These are phyloP conservation scores for Avena sativa DNA, from an alignment of 176 grass and related monocot genomes.

Conservation along the genomic window DNA sequence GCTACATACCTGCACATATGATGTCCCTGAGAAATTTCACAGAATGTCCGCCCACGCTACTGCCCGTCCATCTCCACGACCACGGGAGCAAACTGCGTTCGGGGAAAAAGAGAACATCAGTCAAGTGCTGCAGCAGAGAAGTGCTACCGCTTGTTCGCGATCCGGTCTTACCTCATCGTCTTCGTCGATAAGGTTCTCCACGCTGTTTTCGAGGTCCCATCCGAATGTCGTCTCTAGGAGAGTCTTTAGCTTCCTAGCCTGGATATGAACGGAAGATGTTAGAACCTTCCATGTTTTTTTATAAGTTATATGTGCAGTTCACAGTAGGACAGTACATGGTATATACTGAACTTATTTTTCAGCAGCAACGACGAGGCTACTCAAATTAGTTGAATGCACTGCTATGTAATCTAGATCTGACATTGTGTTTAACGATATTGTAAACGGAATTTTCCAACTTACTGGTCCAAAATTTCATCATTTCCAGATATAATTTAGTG, in stretches of 20 bases:
- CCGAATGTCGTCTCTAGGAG: constrained; percentile 53
- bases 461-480: background rate
- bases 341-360: background rate
- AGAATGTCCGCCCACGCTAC: background rate
- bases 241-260: constrained; percentile 54
- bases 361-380: background rate
- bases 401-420: too few relatives aligned
- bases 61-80: constrained; percentile 43
- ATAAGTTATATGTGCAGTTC: background rate
- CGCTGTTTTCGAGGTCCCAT: constrained; percentile 58
- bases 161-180: constrained; percentile 40
- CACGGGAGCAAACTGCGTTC: constrained; percentile 50
- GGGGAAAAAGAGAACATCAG: background rate
- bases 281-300: background rate
- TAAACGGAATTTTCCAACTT: background rate
- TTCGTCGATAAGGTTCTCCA: constrained; percentile 55
- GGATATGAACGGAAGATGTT: constrained; percentile 17
- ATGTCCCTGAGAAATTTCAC: too few relatives aligned
- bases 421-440: background rate
- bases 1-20: too few relatives aligned
- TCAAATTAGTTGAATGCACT: background rate
- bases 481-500: background rate
- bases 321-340: background rate
- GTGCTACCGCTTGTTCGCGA: background rate
- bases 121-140: background rate